A percentile compares a stretch with the other conserved stretches of the same genome.
phyloP scores from a whole-genome alignment of 2,329 filamentous ascomycete species.

The Lecanicillium sp. region DNA sequence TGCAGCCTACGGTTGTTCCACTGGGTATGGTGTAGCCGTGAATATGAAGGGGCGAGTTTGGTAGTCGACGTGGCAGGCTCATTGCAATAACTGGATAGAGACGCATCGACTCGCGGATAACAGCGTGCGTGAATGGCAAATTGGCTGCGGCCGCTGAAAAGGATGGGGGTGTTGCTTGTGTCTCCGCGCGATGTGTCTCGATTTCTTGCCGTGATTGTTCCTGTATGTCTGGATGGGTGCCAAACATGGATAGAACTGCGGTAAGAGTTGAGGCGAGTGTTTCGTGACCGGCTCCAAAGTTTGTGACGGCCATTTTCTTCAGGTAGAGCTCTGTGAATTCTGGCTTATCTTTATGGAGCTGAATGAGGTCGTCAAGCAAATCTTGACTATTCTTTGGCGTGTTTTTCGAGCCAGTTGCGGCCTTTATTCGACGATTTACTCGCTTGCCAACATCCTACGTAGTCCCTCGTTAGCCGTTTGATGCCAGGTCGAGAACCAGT shows the following conservation, averaged over 20 bases:
- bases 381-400: conserved; percentile 27
- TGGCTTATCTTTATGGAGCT: conserved; percentile 34
- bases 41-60: conserved; percentile 24
- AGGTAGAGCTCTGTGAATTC: conserved; percentile 40
- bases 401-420: conserved; percentile 17
- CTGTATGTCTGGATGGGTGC: conserved; percentile 25
- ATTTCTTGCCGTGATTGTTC: conserved; percentile 25
- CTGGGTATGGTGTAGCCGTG: conserved; percentile 32
- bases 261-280: conserved; percentile 45
- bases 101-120: conserved; percentile 42
- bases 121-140: conserved; percentile 31
- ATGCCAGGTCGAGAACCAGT: neutral
- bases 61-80: conserved; percentile 39
- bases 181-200: conserved; percentile 5
- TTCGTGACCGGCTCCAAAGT: conserved; percentile 48
- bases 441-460: conserved; percentile 24
- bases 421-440: conserved; percentile 25
- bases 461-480: neutral
- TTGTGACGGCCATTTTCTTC: conserved; percentile 43
- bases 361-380: conserved; percentile 37
- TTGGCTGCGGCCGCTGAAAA: conserved; percentile 15
- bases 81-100: conserved; percentile 43
- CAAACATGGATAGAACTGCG: conserved; percentile 38
- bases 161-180: conserved; percentile 2
- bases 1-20: conserved; percentile 42